Base-by-base conservation (phyloP, 345 rosid genomes). In the Cardiospermum halicacabum region DNA sequence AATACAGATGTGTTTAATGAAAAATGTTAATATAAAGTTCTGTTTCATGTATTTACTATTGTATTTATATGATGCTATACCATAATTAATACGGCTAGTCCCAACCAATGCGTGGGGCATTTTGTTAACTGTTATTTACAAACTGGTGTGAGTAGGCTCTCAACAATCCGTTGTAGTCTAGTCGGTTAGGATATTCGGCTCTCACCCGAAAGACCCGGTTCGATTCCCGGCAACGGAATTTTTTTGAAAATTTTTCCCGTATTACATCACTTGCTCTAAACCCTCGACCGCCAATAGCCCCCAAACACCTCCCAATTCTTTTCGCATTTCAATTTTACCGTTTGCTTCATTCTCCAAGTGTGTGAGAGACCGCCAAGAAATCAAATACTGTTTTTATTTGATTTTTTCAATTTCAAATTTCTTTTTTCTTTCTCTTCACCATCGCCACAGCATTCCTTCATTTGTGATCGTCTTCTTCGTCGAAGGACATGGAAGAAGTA, bases 151-250 rank as follows among this genome's bases (percentile, higher is more conserved):
- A n/a, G 6, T 34, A 4, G 5, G 1, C 3, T 0, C 49, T 0
- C 7, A 2, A 3, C 11, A 7, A 53, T 85, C 88, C 83, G 82
- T 79, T 82, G 88, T 84, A 84, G 92, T 84, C 85, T 82, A 82
- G 84, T 68, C 22, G 89, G 92, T 83, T 15, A 80, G 92, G 89
- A 76, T 86, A 80, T 68, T 81, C 75, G 85, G 81, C 84, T 81
- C 86, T 85, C 91, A 83, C 88, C 85, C 82, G 79, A 79, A 73
- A 80, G 85, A 80, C 85, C 84, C 80, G 86, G 92, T 88, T 88
- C 89, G 55, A 82, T 54, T 85, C 81, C 88, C 85, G 92, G 89
- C 86, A 85, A 76, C 87, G 90, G 96, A 86, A 81, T 0, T 3
- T 3, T 43, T 47, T 47, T 47, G 1, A 47, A 47, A 39, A 9